Evolutionary conservation across 352 stramenopile species (phyloP), one percentile per base, ranked within the genome.

Genomic region (Pythium dissimile): DNA sequence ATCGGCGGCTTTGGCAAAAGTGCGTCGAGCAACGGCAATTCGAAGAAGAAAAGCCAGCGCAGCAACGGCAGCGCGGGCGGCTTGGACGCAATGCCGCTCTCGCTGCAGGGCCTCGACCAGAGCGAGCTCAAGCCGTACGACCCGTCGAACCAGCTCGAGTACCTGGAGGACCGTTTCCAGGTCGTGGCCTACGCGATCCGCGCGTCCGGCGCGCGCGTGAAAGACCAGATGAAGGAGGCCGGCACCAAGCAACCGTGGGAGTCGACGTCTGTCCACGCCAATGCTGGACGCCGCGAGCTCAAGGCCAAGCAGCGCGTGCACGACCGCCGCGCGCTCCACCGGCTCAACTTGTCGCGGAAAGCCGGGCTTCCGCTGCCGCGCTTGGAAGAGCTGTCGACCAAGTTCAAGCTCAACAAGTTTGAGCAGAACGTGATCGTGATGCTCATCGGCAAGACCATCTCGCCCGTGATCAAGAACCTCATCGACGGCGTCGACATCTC

Each of bases 401-500:
- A 89, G 48, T 93, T 94, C 59, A 84, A 92, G 61, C 72, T 94
- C 7, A 92, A 88, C 64, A 77, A 73, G 39, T 96, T 94, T 57
- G 86, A 96, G 62, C 84, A 92, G 61, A 92, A 92, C 46, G 84
- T 96, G 59, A 92, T 96, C 54, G 84, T 94, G 43, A 91, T 96
- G 78, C 71, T 96, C 27, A 94, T 96, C 56, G 86, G 86, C 44
- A 93, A 93, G 58, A 96, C 86, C 3, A 91, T 96, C 63, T 94
- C 84, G 47, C 86, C 86, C 1, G 82, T 95, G 21, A 90, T 95
- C 64, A 91, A 92, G 66, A 92, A 91, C 59, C 73, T 94, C 9
- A 79, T 95, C 37, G 86, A 95, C 58, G 80, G 83, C 21, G 81
- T 94, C 41, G 84, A 94, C 62, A 91, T 69, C 45, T 90, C 82